Evolutionary conservation across 768 basidiomycete species (phyloP).

Genomic region (Kwoniella dendrophila): DNA sequence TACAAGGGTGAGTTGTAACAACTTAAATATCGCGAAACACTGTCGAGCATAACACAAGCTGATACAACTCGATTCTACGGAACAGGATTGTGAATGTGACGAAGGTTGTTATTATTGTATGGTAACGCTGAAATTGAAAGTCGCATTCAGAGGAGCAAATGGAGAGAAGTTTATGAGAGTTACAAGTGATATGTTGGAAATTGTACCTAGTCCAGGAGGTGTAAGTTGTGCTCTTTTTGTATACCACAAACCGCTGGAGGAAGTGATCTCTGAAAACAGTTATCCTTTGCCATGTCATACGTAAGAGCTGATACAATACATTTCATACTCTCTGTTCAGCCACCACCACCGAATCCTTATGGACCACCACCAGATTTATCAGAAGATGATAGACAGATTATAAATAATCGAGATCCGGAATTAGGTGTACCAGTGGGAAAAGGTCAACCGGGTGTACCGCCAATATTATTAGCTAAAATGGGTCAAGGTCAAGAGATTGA

Average conservation of each 20-base stretch:
- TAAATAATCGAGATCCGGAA: constrained; percentile 69
- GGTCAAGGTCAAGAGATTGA: constrained; percentile 91
- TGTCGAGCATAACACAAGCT: constrained; percentile 10
- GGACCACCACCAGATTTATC: constrained; percentile 43
- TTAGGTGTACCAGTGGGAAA: constrained; percentile 87
- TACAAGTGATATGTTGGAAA: constrained; percentile 70
- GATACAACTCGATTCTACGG: not conserved
- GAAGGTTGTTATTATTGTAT: constrained; percentile 84
- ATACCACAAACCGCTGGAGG: not conserved
- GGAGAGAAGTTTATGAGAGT: constrained; percentile 71
- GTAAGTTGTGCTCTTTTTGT: constrained; percentile 25
- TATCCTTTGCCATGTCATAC: no score
- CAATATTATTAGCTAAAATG: constrained; percentile 85
- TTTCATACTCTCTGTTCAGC: constrained; percentile 15
- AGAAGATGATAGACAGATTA: constrained; percentile 64
- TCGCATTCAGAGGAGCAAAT: constrained; percentile 67
- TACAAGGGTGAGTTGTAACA: constrained; percentile 54
- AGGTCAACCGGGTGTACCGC: constrained; percentile 63
- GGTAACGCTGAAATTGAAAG: constrained; percentile 75
- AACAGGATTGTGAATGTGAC: constrained; percentile 87
- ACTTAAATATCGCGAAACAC: no score
- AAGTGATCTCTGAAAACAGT: no score
- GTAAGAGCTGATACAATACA: constrained; percentile 5
- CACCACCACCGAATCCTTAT: constrained; percentile 39
- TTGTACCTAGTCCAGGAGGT: constrained; percentile 40